Base-by-base conservation (phyloP, 495 filamentous ascomycete species). In the Xylaria acuta region DNA sequence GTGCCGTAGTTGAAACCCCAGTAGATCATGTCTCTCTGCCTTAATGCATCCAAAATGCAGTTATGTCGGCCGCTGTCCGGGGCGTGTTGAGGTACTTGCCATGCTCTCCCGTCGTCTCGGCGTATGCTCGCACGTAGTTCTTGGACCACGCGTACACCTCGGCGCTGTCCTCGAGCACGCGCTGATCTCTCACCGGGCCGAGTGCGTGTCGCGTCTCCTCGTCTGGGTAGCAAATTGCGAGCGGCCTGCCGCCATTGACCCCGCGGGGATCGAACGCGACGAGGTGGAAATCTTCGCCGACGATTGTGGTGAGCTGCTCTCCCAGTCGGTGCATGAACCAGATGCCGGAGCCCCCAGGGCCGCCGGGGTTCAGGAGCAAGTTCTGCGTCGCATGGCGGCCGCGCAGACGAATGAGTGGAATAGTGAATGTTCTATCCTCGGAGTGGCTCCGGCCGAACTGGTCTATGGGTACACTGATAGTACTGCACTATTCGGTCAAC, bases 1-100 rank as follows among this genome's bases (percentile, higher is more conserved):
- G 88, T 89, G 8, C 90, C 90, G 75, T 92, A 92, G 16, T 87
- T 90, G 25, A 90, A 86, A 5, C 90, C 90, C 90, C 90, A 91
- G 74, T 88, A 92, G 38, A 86, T 77, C 53, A 91, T 72, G 14
- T 74, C 76, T 14, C 74, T 45, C 64, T 86, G 83, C 16, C 83
- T 82, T 0, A 85, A 27, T 1, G 82, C 82, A 67, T 85, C 82
- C 11, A 86, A 67, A 62, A 86, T 86, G 38, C 74, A 70, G 85
- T 86, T 82, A 86, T 86, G 70, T 86, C 84, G 22, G 84, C 84
- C 7, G 84, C 84, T 5, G 81, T 83, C 76, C 85, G 84, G 3
- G 84, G 84, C 1, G 84, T 86, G 72, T 86, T 86, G 64, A 85
- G 68, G 64, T 85, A 84, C 38, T 16, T 32, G 5, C 73, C 80